phyloP scores from a whole-genome alignment of 1,139 yeast species.

The Chernovozyma aurita region DNA sequence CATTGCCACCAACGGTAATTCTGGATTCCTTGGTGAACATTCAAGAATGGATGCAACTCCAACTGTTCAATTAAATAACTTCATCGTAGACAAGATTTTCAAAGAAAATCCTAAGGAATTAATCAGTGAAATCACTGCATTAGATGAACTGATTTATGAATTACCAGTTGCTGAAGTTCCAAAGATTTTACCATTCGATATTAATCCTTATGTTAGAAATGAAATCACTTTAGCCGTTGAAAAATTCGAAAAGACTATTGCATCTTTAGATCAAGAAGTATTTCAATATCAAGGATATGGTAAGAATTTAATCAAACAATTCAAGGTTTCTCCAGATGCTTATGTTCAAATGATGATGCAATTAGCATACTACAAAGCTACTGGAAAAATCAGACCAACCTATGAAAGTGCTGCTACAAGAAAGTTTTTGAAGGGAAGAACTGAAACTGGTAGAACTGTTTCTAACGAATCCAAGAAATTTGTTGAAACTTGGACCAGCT shows the following conservation, averaged over 20 bases:
- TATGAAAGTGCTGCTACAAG: slow-evolving; percentile 96
- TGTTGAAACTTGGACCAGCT: slow-evolving; percentile 71
- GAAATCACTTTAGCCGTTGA: slow-evolving; percentile 55
- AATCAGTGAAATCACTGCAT: slow-evolving; percentile 23
- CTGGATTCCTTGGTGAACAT: slow-evolving; percentile 95
- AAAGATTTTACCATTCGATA: slow-evolving; percentile 34
- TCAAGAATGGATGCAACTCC: slow-evolving; percentile 99
- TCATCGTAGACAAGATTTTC: slow-evolving; percentile 53
- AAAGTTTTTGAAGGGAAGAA: slow-evolving; percentile 83
- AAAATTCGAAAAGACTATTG: slow-evolving; percentile 49
- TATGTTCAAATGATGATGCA: slow-evolving; percentile 73
- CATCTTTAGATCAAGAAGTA: slow-evolving; percentile 55
- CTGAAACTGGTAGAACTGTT: slow-evolving; percentile 92
- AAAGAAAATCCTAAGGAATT: slow-evolving; percentile 39
- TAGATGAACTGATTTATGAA: slow-evolving; percentile 15
- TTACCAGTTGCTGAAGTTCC: slow-evolving; percentile 20
- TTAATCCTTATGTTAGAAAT: slow-evolving; percentile 46
- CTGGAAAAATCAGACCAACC: slow-evolving; percentile 83
- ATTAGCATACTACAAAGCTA: slow-evolving; percentile 72
- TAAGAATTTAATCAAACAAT: slow-evolving; percentile 62
- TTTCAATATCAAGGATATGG: slow-evolving; percentile 75
- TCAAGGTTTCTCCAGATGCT: slow-evolving; percentile 75
- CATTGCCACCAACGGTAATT: slow-evolving; percentile 75
- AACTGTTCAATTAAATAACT: slow-evolving; percentile 83
- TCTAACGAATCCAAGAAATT: slow-evolving; percentile 70